Conservation (phyloP, 202 grass and related monocot genomes). For the Elaeis oleifera region DNA sequence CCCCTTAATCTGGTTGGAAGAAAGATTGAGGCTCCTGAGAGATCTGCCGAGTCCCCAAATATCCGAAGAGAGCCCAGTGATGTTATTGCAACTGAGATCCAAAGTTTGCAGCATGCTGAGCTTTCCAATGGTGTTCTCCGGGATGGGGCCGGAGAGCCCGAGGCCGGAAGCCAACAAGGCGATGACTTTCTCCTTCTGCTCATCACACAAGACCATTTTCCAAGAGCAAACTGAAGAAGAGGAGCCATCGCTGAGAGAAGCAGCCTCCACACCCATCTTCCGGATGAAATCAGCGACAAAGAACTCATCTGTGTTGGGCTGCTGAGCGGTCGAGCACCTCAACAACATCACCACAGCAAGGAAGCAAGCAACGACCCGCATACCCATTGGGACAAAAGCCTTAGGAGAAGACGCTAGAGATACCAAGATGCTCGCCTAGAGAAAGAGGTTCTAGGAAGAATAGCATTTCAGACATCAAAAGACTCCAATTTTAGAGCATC, state of each 20-base stretch:
- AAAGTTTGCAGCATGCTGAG: slow-evolving; percentile 50
- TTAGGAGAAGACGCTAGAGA: not conserved
- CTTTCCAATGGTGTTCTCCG: slow-evolving; percentile 73
- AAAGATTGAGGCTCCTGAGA: slow-evolving; percentile 62
- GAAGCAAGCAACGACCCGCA: not conserved
- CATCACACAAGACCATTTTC: slow-evolving; percentile 50
- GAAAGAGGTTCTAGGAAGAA: no score
- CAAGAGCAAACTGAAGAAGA: slow-evolving; percentile 42
- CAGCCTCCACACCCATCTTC: slow-evolving; percentile 30
- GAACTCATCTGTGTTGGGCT: slow-evolving; percentile 77
- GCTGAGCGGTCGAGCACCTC: slow-evolving; percentile 34
- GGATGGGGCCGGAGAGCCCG: slow-evolving; percentile 50
- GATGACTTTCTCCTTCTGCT: slow-evolving; percentile 30
- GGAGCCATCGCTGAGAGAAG: slow-evolving; percentile 13
- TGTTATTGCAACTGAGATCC: slow-evolving; percentile 70
- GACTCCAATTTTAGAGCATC: no score
- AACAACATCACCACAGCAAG: slow-evolving; percentile 1
- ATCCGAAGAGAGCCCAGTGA: slow-evolving; percentile 57
- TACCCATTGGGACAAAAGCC: not conserved
- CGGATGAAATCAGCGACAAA: slow-evolving; percentile 57
- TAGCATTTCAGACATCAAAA: no score
- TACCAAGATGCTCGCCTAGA: no score
- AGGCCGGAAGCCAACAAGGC: slow-evolving; percentile 41
- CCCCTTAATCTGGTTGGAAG: slow-evolving; percentile 53
- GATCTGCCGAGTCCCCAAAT: slow-evolving; percentile 68